phyloP scores from a whole-genome alignment of 2,329 filamentous ascomycete genomes.

The Lecanoromycetidae sp. region DNA sequence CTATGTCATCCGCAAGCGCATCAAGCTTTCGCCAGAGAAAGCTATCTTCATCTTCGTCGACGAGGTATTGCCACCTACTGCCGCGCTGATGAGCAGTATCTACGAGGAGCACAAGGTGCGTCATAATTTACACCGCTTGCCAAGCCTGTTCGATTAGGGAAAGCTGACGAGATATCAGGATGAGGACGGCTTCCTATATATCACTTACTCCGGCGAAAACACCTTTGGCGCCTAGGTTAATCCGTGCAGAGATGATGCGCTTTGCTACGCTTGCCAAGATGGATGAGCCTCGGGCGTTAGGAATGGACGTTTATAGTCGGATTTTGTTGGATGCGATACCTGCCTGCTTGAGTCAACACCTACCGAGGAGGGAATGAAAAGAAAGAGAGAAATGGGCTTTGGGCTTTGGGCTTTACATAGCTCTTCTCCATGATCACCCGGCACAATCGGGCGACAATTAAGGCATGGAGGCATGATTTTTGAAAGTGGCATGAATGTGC shows the following conservation, averaged over 20 bases:
- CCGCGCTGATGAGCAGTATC: conserved; percentile 97
- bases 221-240: conserved; percentile 48
- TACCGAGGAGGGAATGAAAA: not conserved
- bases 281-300: conserved; percentile 8
- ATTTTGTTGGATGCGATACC: not conserved
- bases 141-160: too few species aligned
- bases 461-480: not conserved
- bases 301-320: not conserved
- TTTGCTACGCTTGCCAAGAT: not conserved
- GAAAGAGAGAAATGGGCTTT: not conserved
- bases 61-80: conserved; percentile 90
- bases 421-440: not conserved
- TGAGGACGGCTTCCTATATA: conserved; percentile 85
- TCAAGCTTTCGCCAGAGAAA: conserved; percentile 99
- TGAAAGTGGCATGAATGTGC: not conserved
- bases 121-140: conserved; percentile 51
- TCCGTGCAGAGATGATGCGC: not conserved
- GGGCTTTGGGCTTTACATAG: not conserved
- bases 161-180: conserved; percentile 28
- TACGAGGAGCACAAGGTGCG: conserved; percentile 88
- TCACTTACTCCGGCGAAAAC: conserved; percentile 97
- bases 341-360: conserved; percentile 4
- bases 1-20: conserved; percentile 99
- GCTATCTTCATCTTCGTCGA: conserved; percentile 99
- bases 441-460: not conserved